A percentile compares a stretch with the other conserved stretches of the same genome.
Conservation (phyloP, 495 filamentous ascomycete species). For the Poronia punctata region DNA sequence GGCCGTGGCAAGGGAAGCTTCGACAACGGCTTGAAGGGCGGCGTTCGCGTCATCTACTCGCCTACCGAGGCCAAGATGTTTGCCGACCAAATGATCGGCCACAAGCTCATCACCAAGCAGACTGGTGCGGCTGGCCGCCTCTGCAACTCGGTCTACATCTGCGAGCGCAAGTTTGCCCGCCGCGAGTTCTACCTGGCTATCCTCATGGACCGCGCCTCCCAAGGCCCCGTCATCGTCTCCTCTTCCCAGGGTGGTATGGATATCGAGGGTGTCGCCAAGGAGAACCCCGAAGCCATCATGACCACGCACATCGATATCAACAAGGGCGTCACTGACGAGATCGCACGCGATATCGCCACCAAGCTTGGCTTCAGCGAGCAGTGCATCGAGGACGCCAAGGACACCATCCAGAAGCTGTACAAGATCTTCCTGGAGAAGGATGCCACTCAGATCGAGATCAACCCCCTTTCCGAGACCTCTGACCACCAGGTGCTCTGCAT, state of each 20-base stretch:
- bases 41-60: constrained; percentile 97
- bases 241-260: constrained; percentile 99
- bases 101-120: constrained; percentile 99
- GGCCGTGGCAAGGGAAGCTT: constrained; percentile 95
- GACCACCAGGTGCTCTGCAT: constrained; percentile 97
- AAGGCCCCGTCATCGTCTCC: constrained; percentile 90
- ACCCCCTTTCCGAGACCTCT: constrained; percentile 92
- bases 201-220: constrained; percentile 90
- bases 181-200: constrained; percentile 98
- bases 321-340: constrained; percentile 87
- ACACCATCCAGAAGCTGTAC: constrained; percentile 97
- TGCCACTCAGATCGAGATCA: constrained; percentile 98
- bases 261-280: constrained; percentile 96
- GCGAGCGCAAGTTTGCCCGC: constrained; percentile 98
- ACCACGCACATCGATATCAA: constrained; percentile 92
- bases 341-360: constrained; percentile 81
- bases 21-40: constrained; percentile 97
- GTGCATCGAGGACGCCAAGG: constrained; percentile 88
- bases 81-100: constrained; percentile 97
- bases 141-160: constrained; percentile 96
- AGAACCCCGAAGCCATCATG: constrained; percentile 90
- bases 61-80: constrained; percentile 84
- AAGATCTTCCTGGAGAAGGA: constrained; percentile 97
- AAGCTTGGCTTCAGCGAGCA: constrained; percentile 95
- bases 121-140: constrained; percentile 85